Conservation (phyloP, 305 asterid genomes). For the Fraxinus baroniana region DNA sequence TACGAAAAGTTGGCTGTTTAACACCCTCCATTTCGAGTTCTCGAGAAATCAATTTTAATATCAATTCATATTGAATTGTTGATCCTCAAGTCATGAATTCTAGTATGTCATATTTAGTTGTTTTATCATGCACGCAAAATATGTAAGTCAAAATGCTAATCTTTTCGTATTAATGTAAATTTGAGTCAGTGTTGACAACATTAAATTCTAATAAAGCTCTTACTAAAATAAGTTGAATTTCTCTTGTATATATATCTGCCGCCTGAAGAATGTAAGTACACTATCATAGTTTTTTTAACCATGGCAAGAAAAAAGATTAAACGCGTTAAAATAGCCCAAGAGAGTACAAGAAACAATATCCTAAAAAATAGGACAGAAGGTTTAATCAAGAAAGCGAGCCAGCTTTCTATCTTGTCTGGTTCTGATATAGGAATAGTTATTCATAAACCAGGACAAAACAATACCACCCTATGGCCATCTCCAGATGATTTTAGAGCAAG, state of each 20-base stretch:
- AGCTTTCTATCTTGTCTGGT: conserved; percentile 29
- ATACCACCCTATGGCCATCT: conserved; percentile 22
- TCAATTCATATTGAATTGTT: not conserved
- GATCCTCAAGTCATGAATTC: not conserved
- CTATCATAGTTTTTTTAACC: not conserved
- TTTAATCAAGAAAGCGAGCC: conserved; percentile 16
- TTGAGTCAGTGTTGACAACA: not conserved
- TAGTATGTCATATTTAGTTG: not conserved
- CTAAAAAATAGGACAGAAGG: conserved; percentile 9
- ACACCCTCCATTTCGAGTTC: not conserved
- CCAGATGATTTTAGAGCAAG: not conserved
- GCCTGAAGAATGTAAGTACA: not conserved
- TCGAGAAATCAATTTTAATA: not conserved
- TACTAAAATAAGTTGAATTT: not conserved
- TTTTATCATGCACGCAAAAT: not conserved
- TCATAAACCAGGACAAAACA: conserved; percentile 21
- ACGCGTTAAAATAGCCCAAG: conserved; percentile 2
- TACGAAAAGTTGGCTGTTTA: not conserved
- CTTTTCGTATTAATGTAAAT: not conserved
- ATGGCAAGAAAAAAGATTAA: conserved; percentile 24
- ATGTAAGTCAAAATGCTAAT: not conserved
- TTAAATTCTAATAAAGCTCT: not conserved
- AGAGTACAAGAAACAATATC: conserved; percentile 7
- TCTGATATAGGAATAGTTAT: conserved; percentile 7
- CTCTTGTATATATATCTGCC: not conserved